Conservation (phyloP, 345 rosid species). For the Durio zibethinus region DNA sequence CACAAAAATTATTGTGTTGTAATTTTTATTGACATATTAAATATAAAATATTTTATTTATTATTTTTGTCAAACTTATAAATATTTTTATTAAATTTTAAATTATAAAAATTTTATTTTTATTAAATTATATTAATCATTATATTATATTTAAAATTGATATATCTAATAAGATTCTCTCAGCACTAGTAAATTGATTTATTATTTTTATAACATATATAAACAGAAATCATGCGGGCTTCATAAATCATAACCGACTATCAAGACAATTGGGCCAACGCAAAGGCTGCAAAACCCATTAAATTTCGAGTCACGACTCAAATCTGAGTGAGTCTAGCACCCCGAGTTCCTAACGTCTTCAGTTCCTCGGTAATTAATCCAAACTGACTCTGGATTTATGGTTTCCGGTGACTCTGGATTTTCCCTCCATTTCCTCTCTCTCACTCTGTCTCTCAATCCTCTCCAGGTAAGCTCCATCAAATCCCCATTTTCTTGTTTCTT, state of each 20-base stretch:
- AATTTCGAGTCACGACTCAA: neutral
- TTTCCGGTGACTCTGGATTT: neutral
- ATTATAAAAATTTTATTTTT: too few relatives aligned
- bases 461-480: neutral
- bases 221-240: neutral
- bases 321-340: neutral
- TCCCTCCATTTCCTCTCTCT: neutral
- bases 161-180: too few relatives aligned
- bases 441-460: neutral
- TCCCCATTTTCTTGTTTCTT: neutral
- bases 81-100: too few relatives aligned
- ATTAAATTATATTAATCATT: too few relatives aligned
- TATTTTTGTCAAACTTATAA: too few relatives aligned
- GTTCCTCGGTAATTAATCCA: neutral
- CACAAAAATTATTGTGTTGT: too few relatives aligned
- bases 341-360: neutral
- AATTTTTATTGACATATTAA: too few relatives aligned
- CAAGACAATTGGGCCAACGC: neutral
- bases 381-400: constrained; percentile 7
- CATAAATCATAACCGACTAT: neutral
- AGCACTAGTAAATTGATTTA: too few relatives aligned
- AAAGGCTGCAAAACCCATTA: neutral
- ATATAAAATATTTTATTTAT: too few relatives aligned
- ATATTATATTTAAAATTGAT: too few relatives aligned
- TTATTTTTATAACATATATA: too few relatives aligned